Percentiles rank a stretch among this genome's conserved stretches.
phyloP scores from a whole-genome alignment of 2,329 filamentous ascomycete genomes.

The Mycosphaerella arachidis region DNA sequence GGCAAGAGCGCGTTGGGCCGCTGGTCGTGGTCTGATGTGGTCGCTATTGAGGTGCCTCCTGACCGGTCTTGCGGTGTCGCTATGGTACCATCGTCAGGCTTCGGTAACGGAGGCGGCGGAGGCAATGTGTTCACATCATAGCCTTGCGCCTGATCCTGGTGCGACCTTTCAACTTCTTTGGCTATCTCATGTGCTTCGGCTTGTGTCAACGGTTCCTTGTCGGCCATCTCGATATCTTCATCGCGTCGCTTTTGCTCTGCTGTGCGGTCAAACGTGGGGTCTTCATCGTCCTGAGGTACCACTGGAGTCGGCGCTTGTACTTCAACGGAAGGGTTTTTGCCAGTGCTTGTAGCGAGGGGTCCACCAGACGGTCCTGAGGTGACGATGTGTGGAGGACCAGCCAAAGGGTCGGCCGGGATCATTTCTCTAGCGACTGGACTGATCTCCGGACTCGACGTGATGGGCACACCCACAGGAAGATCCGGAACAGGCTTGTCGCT shows the following conservation, averaged over 20 bases:
- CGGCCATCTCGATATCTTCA: constrained; percentile 57
- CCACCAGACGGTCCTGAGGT: constrained; percentile 8
- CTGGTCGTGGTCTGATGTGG: constrained; percentile 39
- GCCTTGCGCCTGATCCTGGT: constrained; percentile 12
- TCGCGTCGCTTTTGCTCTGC: constrained; percentile 47
- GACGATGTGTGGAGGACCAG: constrained; percentile 5
- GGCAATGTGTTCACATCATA: constrained; percentile 38
- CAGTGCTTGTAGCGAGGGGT: neutral
- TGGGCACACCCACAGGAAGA: constrained; percentile 4
- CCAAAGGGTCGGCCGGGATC: neutral
- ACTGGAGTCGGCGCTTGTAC: constrained; percentile 46
- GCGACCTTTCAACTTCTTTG: constrained; percentile 13
- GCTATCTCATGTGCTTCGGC: constrained; percentile 43
- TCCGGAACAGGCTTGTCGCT: constrained; percentile 18
- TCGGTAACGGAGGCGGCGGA: constrained; percentile 51
- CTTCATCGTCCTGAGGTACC: constrained; percentile 36
- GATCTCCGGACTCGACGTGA: neutral
- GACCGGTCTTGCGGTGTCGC: constrained; percentile 20
- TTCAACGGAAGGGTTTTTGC: constrained; percentile 20
- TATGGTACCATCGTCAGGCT: constrained; percentile 17
- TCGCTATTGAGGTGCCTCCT: constrained; percentile 28
- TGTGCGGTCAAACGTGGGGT: constrained; percentile 46
- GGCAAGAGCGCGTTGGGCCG: constrained; percentile 71
- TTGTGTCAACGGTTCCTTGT: constrained; percentile 46
- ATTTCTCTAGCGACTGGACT: neutral